Evolutionary conservation across 2,329 filamentous ascomycete genomes (phyloP).

Genomic region (Aspergillus pseudonomiae): DNA sequence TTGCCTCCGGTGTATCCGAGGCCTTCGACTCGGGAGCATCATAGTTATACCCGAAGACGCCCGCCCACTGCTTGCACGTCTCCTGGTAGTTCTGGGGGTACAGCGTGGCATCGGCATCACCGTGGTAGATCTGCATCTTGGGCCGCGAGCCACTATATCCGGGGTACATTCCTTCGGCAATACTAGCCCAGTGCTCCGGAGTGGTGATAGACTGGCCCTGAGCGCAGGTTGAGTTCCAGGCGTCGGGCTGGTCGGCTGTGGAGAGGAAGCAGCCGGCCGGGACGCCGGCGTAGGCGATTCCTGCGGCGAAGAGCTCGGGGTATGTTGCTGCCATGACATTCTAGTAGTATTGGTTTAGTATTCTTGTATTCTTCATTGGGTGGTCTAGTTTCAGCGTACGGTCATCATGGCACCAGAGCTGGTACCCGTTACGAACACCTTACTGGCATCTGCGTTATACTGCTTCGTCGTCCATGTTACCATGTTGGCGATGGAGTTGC

Average conservation of each 20-base stretch:
- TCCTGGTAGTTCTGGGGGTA: constrained; percentile 60
- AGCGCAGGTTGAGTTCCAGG: constrained; percentile 30
- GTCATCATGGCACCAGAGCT: constrained; percentile 29
- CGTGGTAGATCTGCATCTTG: constrained; percentile 62
- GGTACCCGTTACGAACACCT: constrained; percentile 23
- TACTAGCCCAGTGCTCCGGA: constrained; percentile 23
- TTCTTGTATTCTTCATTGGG: neutral
- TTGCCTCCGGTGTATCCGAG: constrained; percentile 19
- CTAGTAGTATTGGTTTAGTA: constrained; percentile 9
- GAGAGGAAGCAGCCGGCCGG: constrained; percentile 28
- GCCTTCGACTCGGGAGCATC: constrained; percentile 17
- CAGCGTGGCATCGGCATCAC: constrained; percentile 55
- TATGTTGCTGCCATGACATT: constrained; percentile 28
- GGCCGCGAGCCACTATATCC: constrained; percentile 52
- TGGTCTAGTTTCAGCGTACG: too few species aligned
- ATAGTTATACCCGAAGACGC: constrained; percentile 47
- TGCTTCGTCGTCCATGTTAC: constrained; percentile 38
- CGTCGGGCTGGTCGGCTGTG: constrained; percentile 17
- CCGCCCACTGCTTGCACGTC: constrained; percentile 60
- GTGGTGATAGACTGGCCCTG: constrained; percentile 23
- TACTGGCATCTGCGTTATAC: constrained; percentile 36
- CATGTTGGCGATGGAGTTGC: constrained; percentile 45
- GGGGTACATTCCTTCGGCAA: constrained; percentile 27
- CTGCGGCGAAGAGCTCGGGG: constrained; percentile 28
- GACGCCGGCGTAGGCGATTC: constrained; percentile 22